Evolutionary conservation across 2,329 filamentous ascomycete species (phyloP), one percentile per base, ranked within the genome.

Genomic region (Neonectria faginata): DNA sequence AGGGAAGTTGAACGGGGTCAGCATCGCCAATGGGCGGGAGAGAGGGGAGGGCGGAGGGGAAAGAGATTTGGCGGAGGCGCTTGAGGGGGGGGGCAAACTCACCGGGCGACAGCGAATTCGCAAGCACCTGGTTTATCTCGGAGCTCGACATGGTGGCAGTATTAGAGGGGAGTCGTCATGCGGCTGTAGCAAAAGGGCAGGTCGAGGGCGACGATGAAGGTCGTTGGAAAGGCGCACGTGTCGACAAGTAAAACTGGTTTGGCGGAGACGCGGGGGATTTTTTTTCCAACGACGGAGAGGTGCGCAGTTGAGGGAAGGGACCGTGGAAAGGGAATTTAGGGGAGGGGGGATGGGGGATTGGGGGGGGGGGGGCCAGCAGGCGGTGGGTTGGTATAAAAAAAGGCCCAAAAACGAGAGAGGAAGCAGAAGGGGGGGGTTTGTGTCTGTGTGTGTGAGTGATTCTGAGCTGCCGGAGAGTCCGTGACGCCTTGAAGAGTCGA

Each of bases 81-180:
- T 54, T 39, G 41, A n/a, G 41, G 42, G 56, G 42, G 56, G 6
- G 25, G 25, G 25, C 25, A 51, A 71, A 82, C 91, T 81, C 85
- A 98, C 96, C 95, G 79, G 94, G 88, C 79, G 94, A 97, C 84
- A 98, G 90, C 81, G 96, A 98, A 86, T 94, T 95, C 83, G 93
- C 90, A 86, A 99, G 92, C 85, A 99, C 95, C 85, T 94, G 91
- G 86, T 95, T 97, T 86, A 98, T 97, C 85, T 98, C 93, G 92
- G 97, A 84, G 85, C 85, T 87, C 82, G 86, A 87, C 86, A 88
- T 93, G 81, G 78, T 85, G 80, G 78, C 75, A 76, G 77, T 75
- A 74, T 70, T 71, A 66, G 60, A 67, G 67, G 65, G 70, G 74
- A 73, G 68, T 78, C 76, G 76, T 78, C 79, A 80, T 80, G 76